phyloP scores from a whole-genome alignment of 352 stramenopile genomes.

The Blastocystis sp. region DNA sequence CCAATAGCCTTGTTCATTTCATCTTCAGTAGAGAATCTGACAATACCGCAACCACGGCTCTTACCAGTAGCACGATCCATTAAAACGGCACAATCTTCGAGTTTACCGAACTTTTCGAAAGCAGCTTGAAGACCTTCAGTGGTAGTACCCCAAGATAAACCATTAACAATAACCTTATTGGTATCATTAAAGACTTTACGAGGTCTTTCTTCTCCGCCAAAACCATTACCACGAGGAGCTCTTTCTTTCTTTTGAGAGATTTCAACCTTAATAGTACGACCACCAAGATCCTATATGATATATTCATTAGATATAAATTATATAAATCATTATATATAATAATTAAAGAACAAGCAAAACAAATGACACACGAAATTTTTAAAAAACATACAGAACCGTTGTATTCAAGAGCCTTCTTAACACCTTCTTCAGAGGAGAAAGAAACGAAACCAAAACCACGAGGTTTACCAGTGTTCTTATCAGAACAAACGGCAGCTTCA shows the following conservation, averaged over 20 bases:
- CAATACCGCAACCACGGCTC: slow-evolving; percentile 14
- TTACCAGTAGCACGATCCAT: slow-evolving; percentile 19
- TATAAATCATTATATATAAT: no score
- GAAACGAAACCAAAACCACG: slow-evolving; percentile 19
- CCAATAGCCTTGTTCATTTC: slow-evolving; percentile 5
- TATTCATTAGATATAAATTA: no score
- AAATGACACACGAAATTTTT: no score
- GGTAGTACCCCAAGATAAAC: background rate
- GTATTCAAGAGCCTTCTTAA: slow-evolving; percentile 16
- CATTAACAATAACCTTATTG: slow-evolving; percentile 27
- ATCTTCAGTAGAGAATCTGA: slow-evolving; percentile 14
- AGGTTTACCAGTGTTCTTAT: background rate
- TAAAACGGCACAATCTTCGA: slow-evolving; percentile 17
- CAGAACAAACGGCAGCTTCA: slow-evolving; percentile 1
- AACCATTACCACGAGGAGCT: slow-evolving; percentile 4
- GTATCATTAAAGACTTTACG: slow-evolving; percentile 12
- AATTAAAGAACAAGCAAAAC: no score
- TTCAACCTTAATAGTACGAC: slow-evolving; percentile 8
- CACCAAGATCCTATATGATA: slow-evolving; percentile 7
- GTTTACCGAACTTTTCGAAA: slow-evolving; percentile 10
- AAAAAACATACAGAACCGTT: slow-evolving; percentile 7
- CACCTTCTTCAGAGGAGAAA: slow-evolving; percentile 11
- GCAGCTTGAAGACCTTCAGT: background rate
- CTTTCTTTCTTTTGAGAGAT: slow-evolving; percentile 25
- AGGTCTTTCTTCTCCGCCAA: background rate